Evolutionary conservation across 2,329 filamentous ascomycete species (phyloP).

Genomic region (Graphilbum sp.): DNA sequence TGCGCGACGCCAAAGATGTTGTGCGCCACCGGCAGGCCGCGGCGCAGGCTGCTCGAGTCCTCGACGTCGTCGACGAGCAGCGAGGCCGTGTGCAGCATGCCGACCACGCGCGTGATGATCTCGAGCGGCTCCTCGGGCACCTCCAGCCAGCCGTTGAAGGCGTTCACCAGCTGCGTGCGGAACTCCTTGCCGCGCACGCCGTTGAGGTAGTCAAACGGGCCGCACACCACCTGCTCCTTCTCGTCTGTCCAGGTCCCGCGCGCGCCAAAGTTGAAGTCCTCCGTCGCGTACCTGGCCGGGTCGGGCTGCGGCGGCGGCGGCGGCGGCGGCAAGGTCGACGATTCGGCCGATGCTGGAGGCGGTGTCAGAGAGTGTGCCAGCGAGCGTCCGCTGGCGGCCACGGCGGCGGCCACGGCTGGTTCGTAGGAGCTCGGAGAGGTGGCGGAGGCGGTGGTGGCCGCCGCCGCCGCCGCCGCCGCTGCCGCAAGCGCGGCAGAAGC

Average conservation of each 20-base stretch:
- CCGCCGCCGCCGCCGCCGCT: not conserved
- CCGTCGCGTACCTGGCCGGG: constrained; percentile 34
- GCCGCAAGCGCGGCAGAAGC: not conserved
- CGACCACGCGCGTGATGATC: constrained; percentile 63
- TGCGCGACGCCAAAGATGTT: constrained; percentile 73
- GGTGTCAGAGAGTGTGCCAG: not conserved
- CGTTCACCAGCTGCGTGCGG: constrained; percentile 59
- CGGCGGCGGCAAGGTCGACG: not conserved
- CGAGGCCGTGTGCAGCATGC: constrained; percentile 75
- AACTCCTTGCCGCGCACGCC: constrained; percentile 75
- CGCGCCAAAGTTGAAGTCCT: constrained; percentile 36
- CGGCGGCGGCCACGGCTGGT: no score
- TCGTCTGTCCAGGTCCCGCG: constrained; percentile 47
- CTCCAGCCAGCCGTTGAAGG: constrained; percentile 67
- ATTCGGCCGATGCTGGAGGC: not conserved
- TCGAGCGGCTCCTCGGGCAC: constrained; percentile 54
- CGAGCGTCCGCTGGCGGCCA: no score
- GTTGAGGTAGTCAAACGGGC: constrained; percentile 67
- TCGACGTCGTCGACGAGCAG: constrained; percentile 79
- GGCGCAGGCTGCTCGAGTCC: constrained; percentile 55
- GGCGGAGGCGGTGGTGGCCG: not conserved
- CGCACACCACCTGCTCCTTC: constrained; percentile 63
- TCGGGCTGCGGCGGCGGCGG: constrained; percentile 24
- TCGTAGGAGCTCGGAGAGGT: constrained; percentile 7
- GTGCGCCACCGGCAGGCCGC: constrained; percentile 70